These are phyloP conservation scores for Selenicereus undatus DNA, from an alignment of 148 eudicot species.

Conservation along the genomic window DNA sequence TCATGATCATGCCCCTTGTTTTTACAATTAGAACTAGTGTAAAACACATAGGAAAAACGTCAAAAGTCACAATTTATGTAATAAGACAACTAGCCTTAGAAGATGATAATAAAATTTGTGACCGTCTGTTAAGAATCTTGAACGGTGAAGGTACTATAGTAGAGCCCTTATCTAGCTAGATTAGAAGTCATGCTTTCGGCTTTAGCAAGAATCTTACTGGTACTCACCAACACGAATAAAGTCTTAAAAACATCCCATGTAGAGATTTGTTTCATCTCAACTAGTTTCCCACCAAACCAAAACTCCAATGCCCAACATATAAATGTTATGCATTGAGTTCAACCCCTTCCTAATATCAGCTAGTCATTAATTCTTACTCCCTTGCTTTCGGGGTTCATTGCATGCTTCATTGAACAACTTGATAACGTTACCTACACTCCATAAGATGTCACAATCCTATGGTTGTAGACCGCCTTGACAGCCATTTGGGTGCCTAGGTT, in stretches of 20 bases:
- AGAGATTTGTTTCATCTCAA: slow-evolving; percentile 62
- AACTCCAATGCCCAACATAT: slow-evolving; percentile 95
- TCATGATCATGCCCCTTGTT: too few relatives aligned
- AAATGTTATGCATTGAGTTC: slow-evolving; percentile 79
- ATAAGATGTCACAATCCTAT: slow-evolving; percentile 80
- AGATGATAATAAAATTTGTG: slow-evolving; percentile 37
- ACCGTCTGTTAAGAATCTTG: slow-evolving; percentile 62
- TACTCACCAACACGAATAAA: slow-evolving; percentile 82
- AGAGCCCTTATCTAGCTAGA: slow-evolving; percentile 63
- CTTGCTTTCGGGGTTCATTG: slow-evolving; percentile 72
- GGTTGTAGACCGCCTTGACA: slow-evolving; percentile 83
- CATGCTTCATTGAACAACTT: slow-evolving; percentile 74
- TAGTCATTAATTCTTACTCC: slow-evolving; percentile 68
- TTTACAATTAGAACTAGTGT: not conserved
- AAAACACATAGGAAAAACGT: not conserved
- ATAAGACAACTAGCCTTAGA: slow-evolving; percentile 24
- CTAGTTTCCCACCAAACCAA: slow-evolving; percentile 85
- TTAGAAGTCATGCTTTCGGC: slow-evolving; percentile 98
- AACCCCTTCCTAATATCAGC: slow-evolving; percentile 80
- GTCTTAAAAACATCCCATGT: slow-evolving; percentile 92
- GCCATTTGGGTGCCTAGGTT: slow-evolving; percentile 77
- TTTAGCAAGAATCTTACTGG: slow-evolving; percentile 90
- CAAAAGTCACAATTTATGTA: too few relatives aligned
- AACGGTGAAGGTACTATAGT: slow-evolving; percentile 74
- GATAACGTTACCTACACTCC: slow-evolving; percentile 53